Evolutionary conservation across 805 yeast species (phyloP).

Genomic region (Blastobotrys americana): DNA sequence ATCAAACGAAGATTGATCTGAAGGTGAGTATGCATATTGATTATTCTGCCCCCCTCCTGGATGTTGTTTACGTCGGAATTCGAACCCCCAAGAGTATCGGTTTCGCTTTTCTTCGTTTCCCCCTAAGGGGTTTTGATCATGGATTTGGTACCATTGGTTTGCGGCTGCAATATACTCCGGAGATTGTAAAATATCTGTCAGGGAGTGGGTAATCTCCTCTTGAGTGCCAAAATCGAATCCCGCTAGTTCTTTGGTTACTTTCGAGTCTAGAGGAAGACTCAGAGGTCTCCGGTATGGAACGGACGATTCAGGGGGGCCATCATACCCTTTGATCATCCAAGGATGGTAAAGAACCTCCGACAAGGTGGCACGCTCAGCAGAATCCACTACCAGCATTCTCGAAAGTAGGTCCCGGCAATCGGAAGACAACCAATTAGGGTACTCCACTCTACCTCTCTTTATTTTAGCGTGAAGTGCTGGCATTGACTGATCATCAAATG

Average conservation of each 20-base stretch:
- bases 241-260: constrained; percentile 66
- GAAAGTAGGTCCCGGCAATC: constrained; percentile 76
- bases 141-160: constrained; percentile 49
- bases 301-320: constrained; percentile 59
- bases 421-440: constrained; percentile 71
- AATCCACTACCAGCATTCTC: constrained; percentile 89
- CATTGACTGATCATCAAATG: constrained; percentile 93
- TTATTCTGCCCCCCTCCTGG: constrained; percentile 3
- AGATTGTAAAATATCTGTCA: constrained; percentile 53
- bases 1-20: no score
- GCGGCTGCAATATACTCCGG: constrained; percentile 58
- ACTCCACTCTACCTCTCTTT: constrained; percentile 85
- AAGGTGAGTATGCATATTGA: constrained; percentile 1
- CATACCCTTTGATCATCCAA: constrained; percentile 91
- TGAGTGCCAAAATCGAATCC: constrained; percentile 72
- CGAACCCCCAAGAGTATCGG: background rate
- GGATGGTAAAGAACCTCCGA: constrained; percentile 80
- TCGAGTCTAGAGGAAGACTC: constrained; percentile 55
- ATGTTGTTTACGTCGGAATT: constrained; percentile 5
- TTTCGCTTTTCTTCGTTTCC: background rate
- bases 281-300: constrained; percentile 76
- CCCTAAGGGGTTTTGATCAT: constrained; percentile 14
- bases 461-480: constrained; percentile 89
- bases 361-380: constrained; percentile 68
- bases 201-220: constrained; percentile 47